These are phyloP conservation scores for Rubia yunnanensis DNA, from an alignment of 257 asterid species.

Conservation along the genomic window DNA sequence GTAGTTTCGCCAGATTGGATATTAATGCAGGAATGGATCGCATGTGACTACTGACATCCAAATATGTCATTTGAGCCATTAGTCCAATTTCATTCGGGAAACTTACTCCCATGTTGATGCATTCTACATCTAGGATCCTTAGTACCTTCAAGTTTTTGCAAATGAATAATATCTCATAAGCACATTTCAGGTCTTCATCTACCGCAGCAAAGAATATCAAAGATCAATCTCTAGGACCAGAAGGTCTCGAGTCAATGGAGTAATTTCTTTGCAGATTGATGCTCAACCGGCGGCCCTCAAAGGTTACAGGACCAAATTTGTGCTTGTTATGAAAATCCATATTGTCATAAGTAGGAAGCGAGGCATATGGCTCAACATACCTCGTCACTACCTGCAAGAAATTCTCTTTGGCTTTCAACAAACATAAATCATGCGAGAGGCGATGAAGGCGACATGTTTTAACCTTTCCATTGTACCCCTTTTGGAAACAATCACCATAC, in stretches of 20 bases:
- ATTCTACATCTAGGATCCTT: neutral
- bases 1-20: neutral
- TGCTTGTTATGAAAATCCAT: neutral
- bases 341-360: neutral
- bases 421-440: slow-evolving; percentile 3
- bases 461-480: neutral
- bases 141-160: slow-evolving; percentile 4
- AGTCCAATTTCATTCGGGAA: slow-evolving; percentile 1
- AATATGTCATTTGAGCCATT: neutral
- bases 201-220: neutral
- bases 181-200: neutral
- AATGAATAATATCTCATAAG: slow-evolving; percentile 7
- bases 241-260: neutral
- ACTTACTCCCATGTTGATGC: slow-evolving; percentile 1
- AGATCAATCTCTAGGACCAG: neutral
- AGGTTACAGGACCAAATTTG: neutral
- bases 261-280: neutral
- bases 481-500: neutral
- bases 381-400: slow-evolving; percentile 1
- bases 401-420: slow-evolving; percentile 1
- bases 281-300: neutral
- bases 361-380: neutral
- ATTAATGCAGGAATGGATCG: neutral
- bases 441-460: slow-evolving; percentile 7
- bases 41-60: slow-evolving; percentile 2